Evolutionary conservation across 768 basidiomycete species (phyloP).

Genomic region (Serendipita sp.): DNA sequence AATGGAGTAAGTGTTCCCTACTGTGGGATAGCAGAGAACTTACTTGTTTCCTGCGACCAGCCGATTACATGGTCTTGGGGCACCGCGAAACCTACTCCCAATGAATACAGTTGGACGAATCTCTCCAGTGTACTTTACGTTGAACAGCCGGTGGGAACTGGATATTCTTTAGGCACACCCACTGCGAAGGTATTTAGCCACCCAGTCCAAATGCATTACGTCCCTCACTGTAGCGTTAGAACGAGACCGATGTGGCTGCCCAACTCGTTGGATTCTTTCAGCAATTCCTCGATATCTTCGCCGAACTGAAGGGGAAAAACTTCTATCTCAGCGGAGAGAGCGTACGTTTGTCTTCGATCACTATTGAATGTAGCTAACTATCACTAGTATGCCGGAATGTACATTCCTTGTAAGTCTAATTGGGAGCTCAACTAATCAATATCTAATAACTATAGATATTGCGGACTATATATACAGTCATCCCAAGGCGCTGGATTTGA

Average conservation of each 20-base stretch:
- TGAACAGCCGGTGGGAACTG: slow-evolving; percentile 68
- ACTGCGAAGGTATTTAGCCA: slow-evolving; percentile 25
- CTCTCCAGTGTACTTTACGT: slow-evolving; percentile 58
- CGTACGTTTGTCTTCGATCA: slow-evolving; percentile 26
- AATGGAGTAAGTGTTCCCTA: slow-evolving; percentile 37
- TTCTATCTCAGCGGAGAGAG: slow-evolving; percentile 59
- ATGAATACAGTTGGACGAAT: slow-evolving; percentile 65
- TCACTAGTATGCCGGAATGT: slow-evolving; percentile 53
- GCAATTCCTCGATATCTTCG: slow-evolving; percentile 62
- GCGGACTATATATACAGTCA: slow-evolving; percentile 58
- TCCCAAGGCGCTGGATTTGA: slow-evolving; percentile 33
- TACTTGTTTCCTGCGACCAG: slow-evolving; percentile 19
- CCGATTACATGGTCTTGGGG: slow-evolving; percentile 52
- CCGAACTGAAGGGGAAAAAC: slow-evolving; percentile 55
- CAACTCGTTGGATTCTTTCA: slow-evolving; percentile 45
- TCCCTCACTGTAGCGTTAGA: slow-evolving; percentile 14
- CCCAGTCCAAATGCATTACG: too few relatives aligned
- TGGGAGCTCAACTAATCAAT: background rate
- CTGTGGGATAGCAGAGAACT: background rate
- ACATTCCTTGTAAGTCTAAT: slow-evolving; percentile 34
- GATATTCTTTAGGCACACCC: slow-evolving; percentile 54
- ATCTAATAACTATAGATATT: slow-evolving; percentile 31
- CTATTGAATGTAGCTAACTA: background rate
- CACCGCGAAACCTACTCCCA: slow-evolving; percentile 43
- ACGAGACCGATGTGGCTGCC: slow-evolving; percentile 40